These are phyloP conservation scores for Xerocomellus intermedius DNA, from an alignment of 768 basidiomycete species.

Conservation along the genomic window DNA sequence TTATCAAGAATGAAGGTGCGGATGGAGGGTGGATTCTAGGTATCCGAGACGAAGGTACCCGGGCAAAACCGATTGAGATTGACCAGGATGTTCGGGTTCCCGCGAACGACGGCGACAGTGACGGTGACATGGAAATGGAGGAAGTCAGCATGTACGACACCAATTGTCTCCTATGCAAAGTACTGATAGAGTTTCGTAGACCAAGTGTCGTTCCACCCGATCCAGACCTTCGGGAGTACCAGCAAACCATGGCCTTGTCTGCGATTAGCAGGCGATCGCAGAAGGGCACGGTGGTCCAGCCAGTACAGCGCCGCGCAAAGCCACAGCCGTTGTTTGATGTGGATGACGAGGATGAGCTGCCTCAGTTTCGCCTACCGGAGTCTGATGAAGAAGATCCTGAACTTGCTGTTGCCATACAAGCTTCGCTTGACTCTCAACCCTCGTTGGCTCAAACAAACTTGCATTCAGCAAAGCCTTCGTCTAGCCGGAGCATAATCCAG, in stretches of 20 bases:
- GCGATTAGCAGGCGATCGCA: conserved; percentile 53
- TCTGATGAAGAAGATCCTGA: conserved; percentile 52
- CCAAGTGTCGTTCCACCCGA: conserved; percentile 43
- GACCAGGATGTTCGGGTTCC: conserved; percentile 55
- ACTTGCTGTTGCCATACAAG: conserved; percentile 59
- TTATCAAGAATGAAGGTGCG: conserved; percentile 86
- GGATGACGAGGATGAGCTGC: conserved; percentile 47
- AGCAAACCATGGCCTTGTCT: conserved; percentile 57
- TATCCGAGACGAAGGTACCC: conserved; percentile 82
- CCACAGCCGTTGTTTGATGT: conserved; percentile 52
- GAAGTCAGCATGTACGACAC: conserved; percentile 65
- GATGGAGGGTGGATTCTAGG: conserved; percentile 95
- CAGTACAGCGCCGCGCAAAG: conserved; percentile 35
- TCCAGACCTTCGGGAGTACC: conserved; percentile 62
- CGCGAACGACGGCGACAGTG: conserved; percentile 41
- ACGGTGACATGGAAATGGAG: conserved; percentile 74
- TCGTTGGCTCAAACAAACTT: background rate
- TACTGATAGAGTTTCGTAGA: conserved; percentile 20
- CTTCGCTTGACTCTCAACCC: conserved; percentile 47
- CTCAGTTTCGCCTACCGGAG: conserved; percentile 22
- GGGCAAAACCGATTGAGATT: conserved; percentile 81
- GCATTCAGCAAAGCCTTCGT: background rate
- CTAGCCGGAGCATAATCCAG: conserved; percentile 1
- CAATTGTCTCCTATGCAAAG: background rate
- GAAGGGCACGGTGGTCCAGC: conserved; percentile 28